These are phyloP conservation scores for Cicer yamashitae DNA, from an alignment of 306 rosid genomes.

Conservation along the genomic window DNA sequence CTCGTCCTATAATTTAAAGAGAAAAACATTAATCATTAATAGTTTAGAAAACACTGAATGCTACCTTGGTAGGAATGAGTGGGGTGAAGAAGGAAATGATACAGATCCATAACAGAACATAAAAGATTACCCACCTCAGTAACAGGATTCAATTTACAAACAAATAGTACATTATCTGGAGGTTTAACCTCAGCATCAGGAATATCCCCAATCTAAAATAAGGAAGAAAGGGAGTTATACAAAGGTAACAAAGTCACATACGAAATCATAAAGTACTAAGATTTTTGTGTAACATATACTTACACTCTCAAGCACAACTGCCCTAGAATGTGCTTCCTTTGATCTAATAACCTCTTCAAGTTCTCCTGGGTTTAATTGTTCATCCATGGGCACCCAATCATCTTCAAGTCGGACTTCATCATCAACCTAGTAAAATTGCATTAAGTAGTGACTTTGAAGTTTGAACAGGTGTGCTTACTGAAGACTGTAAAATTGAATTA, in stretches of 20 bases:
- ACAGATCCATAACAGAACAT: slow-evolving; percentile 35
- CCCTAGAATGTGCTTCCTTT: slow-evolving; percentile 90
- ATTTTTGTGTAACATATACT: slow-evolving; percentile 45
- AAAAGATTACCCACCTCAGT: slow-evolving; percentile 70
- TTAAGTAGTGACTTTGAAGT: slow-evolving; percentile 35
- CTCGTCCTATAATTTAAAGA: slow-evolving; percentile 69
- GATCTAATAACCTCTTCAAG: slow-evolving; percentile 84
- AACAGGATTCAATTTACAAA: slow-evolving; percentile 94
- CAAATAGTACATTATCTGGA: slow-evolving; percentile 89
- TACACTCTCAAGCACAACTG: slow-evolving; percentile 97
- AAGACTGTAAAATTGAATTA: slow-evolving; percentile 36
- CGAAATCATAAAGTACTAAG: slow-evolving; percentile 1
- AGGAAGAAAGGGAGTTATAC: slow-evolving; percentile 27
- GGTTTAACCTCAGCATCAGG: slow-evolving; percentile 98
- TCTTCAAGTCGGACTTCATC: slow-evolving; percentile 93
- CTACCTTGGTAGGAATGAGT: slow-evolving; percentile 8
- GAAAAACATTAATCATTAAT: slow-evolving; percentile 13
- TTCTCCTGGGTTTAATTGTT: slow-evolving; percentile 72
- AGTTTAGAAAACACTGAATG: slow-evolving; percentile 20
- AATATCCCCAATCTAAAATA: slow-evolving; percentile 90
- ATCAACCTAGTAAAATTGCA: slow-evolving; percentile 64
- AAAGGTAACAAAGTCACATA: slow-evolving; percentile 15
- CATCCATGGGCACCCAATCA: slow-evolving; percentile 99
- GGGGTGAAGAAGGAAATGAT: not conserved
- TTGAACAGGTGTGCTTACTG: slow-evolving; percentile 32